Evolutionary conservation across 2,329 filamentous ascomycete species (phyloP).

Genomic region (Trichoderma lentiforme): DNA sequence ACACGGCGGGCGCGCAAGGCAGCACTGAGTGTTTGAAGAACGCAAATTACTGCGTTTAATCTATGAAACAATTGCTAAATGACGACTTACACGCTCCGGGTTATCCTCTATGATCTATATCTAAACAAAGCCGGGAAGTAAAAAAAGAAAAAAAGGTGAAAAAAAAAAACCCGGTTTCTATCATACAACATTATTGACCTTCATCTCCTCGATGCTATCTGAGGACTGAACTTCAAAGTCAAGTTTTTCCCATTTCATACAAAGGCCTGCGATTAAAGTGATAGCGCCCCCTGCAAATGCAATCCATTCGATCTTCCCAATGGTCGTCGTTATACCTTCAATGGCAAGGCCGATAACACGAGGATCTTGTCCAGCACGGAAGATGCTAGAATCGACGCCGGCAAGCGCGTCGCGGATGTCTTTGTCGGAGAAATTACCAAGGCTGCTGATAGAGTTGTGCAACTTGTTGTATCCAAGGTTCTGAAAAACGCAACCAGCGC

Average conservation of each 20-base stretch:
- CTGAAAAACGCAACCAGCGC: conserved; percentile 32
- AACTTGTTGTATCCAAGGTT: conserved; percentile 30
- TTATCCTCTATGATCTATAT: background rate
- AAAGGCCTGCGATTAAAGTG: conserved; percentile 26
- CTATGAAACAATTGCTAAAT: background rate
- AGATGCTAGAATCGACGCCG: conserved; percentile 27
- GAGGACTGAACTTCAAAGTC: conserved; percentile 20
- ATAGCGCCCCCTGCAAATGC: conserved; percentile 27
- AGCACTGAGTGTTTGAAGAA: too few relatives aligned
- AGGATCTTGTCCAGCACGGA: conserved; percentile 20
- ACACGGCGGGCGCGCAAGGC: too few relatives aligned
- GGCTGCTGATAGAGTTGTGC: conserved; percentile 20
- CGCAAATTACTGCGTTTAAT: too few relatives aligned
- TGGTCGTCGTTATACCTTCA: conserved; percentile 26
- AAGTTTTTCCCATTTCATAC: conserved; percentile 31
- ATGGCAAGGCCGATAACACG: conserved; percentile 22
- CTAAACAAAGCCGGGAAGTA: background rate
- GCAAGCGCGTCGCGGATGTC: conserved; percentile 30
- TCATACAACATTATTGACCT: background rate
- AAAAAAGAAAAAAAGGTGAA: background rate
- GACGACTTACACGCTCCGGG: background rate
- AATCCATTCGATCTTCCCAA: conserved; percentile 28
- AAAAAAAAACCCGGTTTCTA: background rate
- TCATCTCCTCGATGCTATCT: background rate
- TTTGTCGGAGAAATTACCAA: conserved; percentile 18